Conservation (phyloP, 2,329 filamentous ascomycete species). For the Septoria petroselini region DNA sequence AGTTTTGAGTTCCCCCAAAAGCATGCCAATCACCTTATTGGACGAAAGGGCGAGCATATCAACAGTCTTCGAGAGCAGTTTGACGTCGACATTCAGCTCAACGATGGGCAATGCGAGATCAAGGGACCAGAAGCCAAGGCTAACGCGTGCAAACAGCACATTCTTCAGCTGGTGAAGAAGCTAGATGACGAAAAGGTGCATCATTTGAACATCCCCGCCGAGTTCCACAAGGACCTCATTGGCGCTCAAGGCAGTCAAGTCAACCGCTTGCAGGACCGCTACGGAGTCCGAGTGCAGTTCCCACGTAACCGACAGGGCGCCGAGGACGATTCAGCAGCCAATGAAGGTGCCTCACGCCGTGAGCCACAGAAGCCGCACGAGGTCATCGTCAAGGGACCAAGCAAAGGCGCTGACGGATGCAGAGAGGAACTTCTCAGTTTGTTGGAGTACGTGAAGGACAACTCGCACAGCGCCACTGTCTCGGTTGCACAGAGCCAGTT, state of each 20-base stretch:
- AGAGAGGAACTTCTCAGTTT: slow-evolving; percentile 87
- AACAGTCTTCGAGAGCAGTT: slow-evolving; percentile 66
- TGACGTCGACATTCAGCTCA: slow-evolving; percentile 78
- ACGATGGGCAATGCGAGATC: slow-evolving; percentile 90
- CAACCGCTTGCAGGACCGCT: slow-evolving; percentile 85
- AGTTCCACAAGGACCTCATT: slow-evolving; percentile 92
- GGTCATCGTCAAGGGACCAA: slow-evolving; percentile 85
- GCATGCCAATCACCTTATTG: slow-evolving; percentile 80
- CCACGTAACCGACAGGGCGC: slow-evolving; percentile 59
- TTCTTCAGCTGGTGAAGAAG: slow-evolving; percentile 72
- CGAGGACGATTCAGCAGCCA: slow-evolving; percentile 66
- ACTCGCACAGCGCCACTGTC: slow-evolving; percentile 74
- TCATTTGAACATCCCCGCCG: slow-evolving; percentile 82
- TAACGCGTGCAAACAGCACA: slow-evolving; percentile 78
- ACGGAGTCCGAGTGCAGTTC: slow-evolving; percentile 95
- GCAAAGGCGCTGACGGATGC: slow-evolving; percentile 86
- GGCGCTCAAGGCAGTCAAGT: slow-evolving; percentile 84
- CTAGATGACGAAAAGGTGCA: slow-evolving; percentile 89
- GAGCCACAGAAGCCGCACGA: slow-evolving; percentile 78
- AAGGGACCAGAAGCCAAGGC: slow-evolving; percentile 96
- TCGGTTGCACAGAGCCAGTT: slow-evolving; percentile 88
- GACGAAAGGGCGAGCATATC: slow-evolving; percentile 65
- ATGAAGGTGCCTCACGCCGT: slow-evolving; percentile 63
- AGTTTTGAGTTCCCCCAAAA: slow-evolving; percentile 94
- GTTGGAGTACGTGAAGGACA: slow-evolving; percentile 85